phyloP scores from a whole-genome alignment of 768 basidiomycete genomes.

The Lactifluus echinatus region DNA sequence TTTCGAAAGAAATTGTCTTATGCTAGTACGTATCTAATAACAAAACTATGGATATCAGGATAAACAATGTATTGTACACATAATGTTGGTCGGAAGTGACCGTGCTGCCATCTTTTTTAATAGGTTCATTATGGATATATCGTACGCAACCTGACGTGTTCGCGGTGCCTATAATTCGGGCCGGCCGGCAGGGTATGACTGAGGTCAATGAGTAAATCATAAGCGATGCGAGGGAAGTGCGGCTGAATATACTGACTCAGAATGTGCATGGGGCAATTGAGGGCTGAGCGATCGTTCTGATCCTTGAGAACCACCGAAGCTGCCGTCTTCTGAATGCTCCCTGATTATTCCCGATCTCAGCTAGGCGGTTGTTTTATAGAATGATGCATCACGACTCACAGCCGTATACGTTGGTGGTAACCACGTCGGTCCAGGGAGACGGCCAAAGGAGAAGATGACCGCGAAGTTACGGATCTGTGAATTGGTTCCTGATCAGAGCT shows the following conservation, averaged over 20 bases:
- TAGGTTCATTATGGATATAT: constrained; percentile 8
- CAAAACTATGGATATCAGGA: constrained; percentile 5
- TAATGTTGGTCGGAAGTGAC: background rate
- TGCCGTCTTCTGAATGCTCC: constrained; percentile 11
- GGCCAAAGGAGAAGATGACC: constrained; percentile 11
- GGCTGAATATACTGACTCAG: constrained; percentile 3
- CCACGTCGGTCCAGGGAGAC: constrained; percentile 18
- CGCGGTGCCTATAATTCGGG: background rate
- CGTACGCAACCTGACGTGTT: constrained; percentile 11
- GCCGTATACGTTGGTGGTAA: constrained; percentile 5
- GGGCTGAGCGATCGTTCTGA: constrained; percentile 9
- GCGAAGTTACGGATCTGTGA: background rate
- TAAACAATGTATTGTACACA: constrained; percentile 1
- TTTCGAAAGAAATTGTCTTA: constrained; percentile 2
- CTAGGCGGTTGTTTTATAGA: background rate
- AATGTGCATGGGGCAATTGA: background rate
- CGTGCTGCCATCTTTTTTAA: background rate
- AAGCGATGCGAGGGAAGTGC: background rate
- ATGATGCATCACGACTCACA: background rate
- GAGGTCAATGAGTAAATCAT: background rate
- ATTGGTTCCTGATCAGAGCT: background rate
- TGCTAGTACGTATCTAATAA: background rate
- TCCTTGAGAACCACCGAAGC: constrained; percentile 9
- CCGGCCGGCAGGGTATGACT: background rate
- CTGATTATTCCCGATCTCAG: background rate